Base-by-base conservation (phyloP, 768 basidiomycete species). In the Gymnopilus junonius region DNA sequence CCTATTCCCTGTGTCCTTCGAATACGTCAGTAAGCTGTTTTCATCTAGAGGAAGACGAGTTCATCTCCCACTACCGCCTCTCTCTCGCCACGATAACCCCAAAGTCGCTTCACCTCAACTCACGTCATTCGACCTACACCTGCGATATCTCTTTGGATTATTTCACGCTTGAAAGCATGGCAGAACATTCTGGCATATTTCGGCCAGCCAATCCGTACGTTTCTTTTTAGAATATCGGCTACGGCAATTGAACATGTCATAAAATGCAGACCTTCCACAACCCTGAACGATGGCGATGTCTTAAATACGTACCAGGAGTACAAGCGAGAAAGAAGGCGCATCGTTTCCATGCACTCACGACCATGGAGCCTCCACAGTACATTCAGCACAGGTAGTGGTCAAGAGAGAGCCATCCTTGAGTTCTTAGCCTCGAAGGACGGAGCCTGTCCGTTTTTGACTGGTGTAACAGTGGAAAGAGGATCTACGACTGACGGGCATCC, bases 391-490 rank as follows among this genome's bases (percentile, higher is more conserved):
- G 35, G 31, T 17, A 29, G 23, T 29, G 17, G 45, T 37, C 37
- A 40, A 40, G 60, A 61, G 40, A 23, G 53, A 7, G n/a, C 50
- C 14, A 40, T 61, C 31, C 60, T 54, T 11, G 48, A 31, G 25
- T 46, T 61, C 37, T 42, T 61, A 15, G 46, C 64, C 7, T 65
- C 60, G 8, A 45, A 31, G 29, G 62, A 58, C 17, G 50, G 43
- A 3, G 34, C 39, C 17, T 65, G 48, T 21, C 64, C 64, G 20
- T 65, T 65, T 45, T 21, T 65, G n/a, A 60, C 58, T 51, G 54
- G 32, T 17, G 56, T 65, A 40, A 53, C 23, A 14, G 45, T 59
- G 15, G 40, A 39, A 34, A 15, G 46, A 48, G 25, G 17, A 15
- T 59, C 55, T 35, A 12, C 20, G 43, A 34, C 17, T 12, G 42